phyloP scores from a whole-genome alignment of 1,139 yeast genomes.

The Debaryomycetaceae sp. region DNA sequence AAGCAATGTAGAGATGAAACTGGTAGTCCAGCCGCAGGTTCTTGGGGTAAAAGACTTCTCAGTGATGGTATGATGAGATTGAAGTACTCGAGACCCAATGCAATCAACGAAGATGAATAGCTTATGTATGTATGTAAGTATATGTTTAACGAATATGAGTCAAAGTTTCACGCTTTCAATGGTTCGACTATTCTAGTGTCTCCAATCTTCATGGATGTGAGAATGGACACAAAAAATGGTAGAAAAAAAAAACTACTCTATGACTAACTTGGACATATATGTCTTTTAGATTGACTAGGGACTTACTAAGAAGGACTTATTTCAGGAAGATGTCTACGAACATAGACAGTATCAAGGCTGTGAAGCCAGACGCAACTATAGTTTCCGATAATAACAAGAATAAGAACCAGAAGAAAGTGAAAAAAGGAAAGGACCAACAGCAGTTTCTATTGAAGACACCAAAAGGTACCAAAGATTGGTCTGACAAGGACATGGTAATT shows the following conservation, averaged over 20 bases:
- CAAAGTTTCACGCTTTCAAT: too few species aligned
- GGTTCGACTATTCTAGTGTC: too few species aligned
- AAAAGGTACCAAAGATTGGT: slow-evolving; percentile 98
- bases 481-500: slow-evolving; percentile 94
- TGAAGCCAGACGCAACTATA: slow-evolving; percentile 10
- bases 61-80: slow-evolving; percentile 56
- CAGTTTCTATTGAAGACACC: slow-evolving; percentile 83
- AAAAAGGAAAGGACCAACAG: slow-evolving; percentile 31
- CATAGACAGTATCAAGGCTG: slow-evolving; percentile 2
- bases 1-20: slow-evolving; percentile 96
- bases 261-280: neutral
- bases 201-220: too few species aligned
- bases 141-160: too few species aligned
- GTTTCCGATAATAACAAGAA: slow-evolving; percentile 8
- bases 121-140: neutral
- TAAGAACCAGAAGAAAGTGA: slow-evolving; percentile 11
- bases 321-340: slow-evolving; percentile 22
- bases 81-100: slow-evolving; percentile 34
- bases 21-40: slow-evolving; percentile 86
- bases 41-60: slow-evolving; percentile 78
- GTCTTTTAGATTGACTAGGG: neutral
- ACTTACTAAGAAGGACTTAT: slow-evolving; percentile 4
- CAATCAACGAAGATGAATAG: slow-evolving; percentile 25
- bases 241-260: neutral
- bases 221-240: neutral